Base-by-base conservation (phyloP, 169 alveolate genomes). In the Cryptosporidium tyzzeri region DNA sequence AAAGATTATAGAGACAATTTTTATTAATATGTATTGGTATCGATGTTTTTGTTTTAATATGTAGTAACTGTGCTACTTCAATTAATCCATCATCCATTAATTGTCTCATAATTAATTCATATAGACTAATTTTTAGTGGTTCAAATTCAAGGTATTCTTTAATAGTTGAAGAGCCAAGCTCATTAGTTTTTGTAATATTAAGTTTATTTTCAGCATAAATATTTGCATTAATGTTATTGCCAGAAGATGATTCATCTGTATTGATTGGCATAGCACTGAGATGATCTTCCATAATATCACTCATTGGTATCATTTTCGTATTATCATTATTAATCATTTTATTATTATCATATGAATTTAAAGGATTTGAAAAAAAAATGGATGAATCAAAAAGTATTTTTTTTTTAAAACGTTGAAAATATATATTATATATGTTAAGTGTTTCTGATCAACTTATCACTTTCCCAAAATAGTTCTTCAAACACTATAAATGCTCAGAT, bases 41-140 rank as follows among this genome's bases (percentile, higher is more conserved):
- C n/a, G 45, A 65, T 2, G 75, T 59, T 31, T 67, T 80, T 16
- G 89, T 80, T 29, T 65, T 80, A 29, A 53, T 80, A n/a, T 80
- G 89, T 12, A 80, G 33, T 55, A 80, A 33, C 16, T 80, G 89
- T 21, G 89, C 89, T 8, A 80, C 89, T 26, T 80, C 89, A 23
- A 39, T 55, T 39, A 80, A 50, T 18, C 89, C 89, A 45, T 80
- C 89, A 48, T 80, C 89, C 59, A 80, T 65, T n/a, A 80, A 37
- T 31, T 80, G 89, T 26, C 89, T 59, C 75, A 80, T 62, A 14
- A 80, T 80, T 14, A 80, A 29, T 29, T 80, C 89, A n/a, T 80
- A 80, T 10, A 80, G 53, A 80, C 89, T 80, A 33, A 80, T 65
- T 48, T 80, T 80, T 9, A 80, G 67, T 16, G 89, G 89, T 31